Evolutionary conservation across 805 yeast species (phyloP).

Genomic region (Metschnikowia noctiluminum): DNA sequence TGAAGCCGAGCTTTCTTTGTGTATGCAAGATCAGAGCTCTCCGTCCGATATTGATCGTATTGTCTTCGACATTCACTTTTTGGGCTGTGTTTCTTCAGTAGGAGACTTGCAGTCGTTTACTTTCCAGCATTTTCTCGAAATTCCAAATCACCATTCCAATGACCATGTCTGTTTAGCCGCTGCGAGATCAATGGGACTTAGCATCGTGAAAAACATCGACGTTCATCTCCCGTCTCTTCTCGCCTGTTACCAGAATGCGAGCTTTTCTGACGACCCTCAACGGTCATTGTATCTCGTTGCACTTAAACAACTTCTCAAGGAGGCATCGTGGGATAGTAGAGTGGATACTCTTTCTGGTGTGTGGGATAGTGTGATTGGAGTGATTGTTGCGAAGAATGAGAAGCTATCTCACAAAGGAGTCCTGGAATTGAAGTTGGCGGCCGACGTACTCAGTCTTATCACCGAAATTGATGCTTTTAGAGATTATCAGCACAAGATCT

Average conservation of each 20-base stretch:
- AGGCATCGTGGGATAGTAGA: slow-evolving; percentile 5
- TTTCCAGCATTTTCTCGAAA: slow-evolving; percentile 33
- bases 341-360: slow-evolving; percentile 4
- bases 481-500: slow-evolving; percentile 18
- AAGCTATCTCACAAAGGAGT: slow-evolving; percentile 12
- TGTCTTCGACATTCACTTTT: slow-evolving; percentile 38
- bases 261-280: slow-evolving; percentile 6
- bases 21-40: slow-evolving; percentile 21
- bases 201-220: slow-evolving; percentile 38
- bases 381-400: slow-evolving; percentile 7
- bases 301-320: slow-evolving; percentile 21
- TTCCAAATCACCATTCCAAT: slow-evolving; percentile 31
- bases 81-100: slow-evolving; percentile 46
- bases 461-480: slow-evolving; percentile 13
- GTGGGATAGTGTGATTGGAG: slow-evolving; percentile 13
- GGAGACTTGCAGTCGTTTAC: slow-evolving; percentile 17
- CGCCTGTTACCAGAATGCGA: slow-evolving; percentile 10
- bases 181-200: slow-evolving; percentile 51
- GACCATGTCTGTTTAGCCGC: slow-evolving; percentile 41
- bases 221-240: slow-evolving; percentile 40
- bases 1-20: slow-evolving; percentile 27
- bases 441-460: slow-evolving; percentile 34
- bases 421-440: slow-evolving; percentile 31
- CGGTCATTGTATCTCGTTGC: slow-evolving; percentile 19
- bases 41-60: slow-evolving; percentile 12